Percentiles rank a stretch among this genome's conserved stretches.
Conservation (phyloP, 331 rosid species). For the Rhamnella rubrinervis region DNA sequence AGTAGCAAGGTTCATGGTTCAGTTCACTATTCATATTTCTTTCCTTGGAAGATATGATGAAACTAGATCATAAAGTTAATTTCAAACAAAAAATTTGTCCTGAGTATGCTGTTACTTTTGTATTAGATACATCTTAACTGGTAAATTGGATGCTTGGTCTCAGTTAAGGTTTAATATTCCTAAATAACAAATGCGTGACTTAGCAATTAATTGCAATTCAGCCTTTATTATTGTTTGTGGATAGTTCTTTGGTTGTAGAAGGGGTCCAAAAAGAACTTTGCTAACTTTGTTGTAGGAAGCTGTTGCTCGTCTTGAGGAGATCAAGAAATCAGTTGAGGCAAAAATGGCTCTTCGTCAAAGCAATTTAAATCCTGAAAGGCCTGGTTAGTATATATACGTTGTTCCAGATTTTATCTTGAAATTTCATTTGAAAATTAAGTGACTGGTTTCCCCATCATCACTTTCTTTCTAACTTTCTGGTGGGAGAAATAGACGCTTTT, state of each 20-base stretch:
- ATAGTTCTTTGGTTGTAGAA: too few relatives aligned
- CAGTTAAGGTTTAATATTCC: background rate
- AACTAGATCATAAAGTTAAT: background rate
- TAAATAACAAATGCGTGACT: background rate
- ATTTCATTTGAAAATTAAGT: background rate
- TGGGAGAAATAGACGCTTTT: background rate
- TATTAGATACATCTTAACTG: background rate
- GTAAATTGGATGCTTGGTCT: background rate
- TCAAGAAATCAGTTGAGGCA: conserved; percentile 81
- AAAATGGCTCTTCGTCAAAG: conserved; percentile 81
- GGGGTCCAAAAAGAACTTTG: background rate
- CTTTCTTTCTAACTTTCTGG: background rate
- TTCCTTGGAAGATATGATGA: background rate
- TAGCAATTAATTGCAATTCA: too few relatives aligned
- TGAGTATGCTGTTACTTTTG: background rate
- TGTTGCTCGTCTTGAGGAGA: conserved; percentile 84
- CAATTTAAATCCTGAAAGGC: conserved; percentile 96
- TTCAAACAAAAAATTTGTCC: background rate
- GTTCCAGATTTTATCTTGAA: background rate
- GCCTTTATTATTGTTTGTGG: too few relatives aligned
- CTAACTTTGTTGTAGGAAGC: conserved; percentile 56
- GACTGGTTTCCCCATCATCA: background rate
- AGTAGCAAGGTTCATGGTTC: background rate
- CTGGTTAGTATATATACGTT: conserved; percentile 58
- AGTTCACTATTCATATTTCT: background rate